Conservation (phyloP, 352 stramenopile genomes). For the Thalassiosira ordinaria region DNA sequence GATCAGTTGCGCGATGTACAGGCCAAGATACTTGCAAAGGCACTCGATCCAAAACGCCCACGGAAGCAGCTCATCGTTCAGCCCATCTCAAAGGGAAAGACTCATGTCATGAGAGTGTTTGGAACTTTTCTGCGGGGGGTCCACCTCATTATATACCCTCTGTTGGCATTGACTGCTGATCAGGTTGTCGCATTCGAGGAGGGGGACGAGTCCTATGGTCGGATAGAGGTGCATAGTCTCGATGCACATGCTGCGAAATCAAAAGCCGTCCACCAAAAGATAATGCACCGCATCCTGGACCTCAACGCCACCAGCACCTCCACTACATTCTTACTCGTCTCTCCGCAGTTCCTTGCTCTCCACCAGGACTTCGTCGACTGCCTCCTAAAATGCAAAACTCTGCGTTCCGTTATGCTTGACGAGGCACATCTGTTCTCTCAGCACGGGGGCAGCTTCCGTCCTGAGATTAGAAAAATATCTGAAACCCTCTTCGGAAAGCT, state of each 20-base stretch:
- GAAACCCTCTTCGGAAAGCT: neutral
- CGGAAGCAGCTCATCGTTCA: neutral
- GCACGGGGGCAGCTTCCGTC: neutral
- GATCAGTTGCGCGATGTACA: neutral
- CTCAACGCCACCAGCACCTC: neutral
- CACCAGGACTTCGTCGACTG: neutral
- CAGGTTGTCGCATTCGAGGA: neutral
- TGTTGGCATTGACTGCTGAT: slow-evolving; percentile 6
- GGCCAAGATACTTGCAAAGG: neutral
- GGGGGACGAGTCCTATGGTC: neutral
- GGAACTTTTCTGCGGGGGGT: neutral
- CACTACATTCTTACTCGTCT: slow-evolving; percentile 4
- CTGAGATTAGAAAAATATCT: slow-evolving; percentile 6
- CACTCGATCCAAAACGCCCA: neutral
- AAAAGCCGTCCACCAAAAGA: neutral
- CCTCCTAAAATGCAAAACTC: slow-evolving; percentile 2
- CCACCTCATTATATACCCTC: slow-evolving; percentile 2
- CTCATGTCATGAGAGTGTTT: slow-evolving; percentile 10
- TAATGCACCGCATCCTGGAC: neutral
- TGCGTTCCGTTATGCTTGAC: neutral
- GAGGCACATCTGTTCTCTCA: slow-evolving; percentile 5
- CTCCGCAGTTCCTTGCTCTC: neutral
- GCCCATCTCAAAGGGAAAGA: neutral
- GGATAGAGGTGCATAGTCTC: neutral
- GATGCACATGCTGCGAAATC: neutral